A percentile compares a stretch with the other conserved stretches of the same genome.
phyloP scores from a whole-genome alignment of 1,284 basidiomycete genomes.

The Heterobasidion parviporum region DNA sequence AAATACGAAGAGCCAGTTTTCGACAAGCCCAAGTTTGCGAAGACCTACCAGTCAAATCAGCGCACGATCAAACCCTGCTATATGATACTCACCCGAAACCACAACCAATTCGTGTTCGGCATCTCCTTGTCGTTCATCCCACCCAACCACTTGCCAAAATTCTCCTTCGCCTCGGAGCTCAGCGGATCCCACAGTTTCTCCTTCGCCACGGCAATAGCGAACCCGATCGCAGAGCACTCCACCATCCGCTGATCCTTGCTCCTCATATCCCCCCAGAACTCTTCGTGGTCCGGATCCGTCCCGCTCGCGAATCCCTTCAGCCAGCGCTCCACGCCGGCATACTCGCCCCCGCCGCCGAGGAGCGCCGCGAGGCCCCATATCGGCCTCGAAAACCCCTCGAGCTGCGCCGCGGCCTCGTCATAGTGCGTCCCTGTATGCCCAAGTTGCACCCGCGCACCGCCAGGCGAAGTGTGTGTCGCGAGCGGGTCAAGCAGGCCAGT shows the following conservation, averaged over 20 bases:
- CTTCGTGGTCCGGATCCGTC: conserved; percentile 52
- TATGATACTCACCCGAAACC: conserved; percentile 51
- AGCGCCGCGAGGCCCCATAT: conserved; percentile 70
- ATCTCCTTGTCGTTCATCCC: conserved; percentile 72
- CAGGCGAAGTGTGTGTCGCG: conserved; percentile 60
- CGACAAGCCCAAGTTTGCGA: conserved; percentile 67
- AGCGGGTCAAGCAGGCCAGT: conserved; percentile 58
- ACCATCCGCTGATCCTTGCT: conserved; percentile 80
- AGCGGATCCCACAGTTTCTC: conserved; percentile 62
- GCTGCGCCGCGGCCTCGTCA: conserved; percentile 64
- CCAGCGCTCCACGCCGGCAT: conserved; percentile 52
- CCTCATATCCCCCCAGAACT: conserved; percentile 72
- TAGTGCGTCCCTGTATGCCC: conserved; percentile 71
- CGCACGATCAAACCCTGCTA: too few relatives aligned
- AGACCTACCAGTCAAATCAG: conserved; percentile 34
- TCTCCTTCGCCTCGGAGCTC: conserved; percentile 40
- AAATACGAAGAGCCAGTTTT: conserved; percentile 53
- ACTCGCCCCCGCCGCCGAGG: conserved; percentile 54
- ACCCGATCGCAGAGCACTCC: conserved; percentile 73
- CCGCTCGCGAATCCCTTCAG: conserved; percentile 57
- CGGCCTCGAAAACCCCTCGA: conserved; percentile 71
- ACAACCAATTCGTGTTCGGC: conserved; percentile 75
- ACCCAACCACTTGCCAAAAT: conserved; percentile 61
- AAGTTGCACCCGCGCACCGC: conserved; percentile 63
- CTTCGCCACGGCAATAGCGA: conserved; percentile 57